A percentile compares a stretch with the other conserved stretches of the same genome.
Evolutionary conservation across 306 rosid genomes (phyloP).

Genomic region (Gillenia trifoliata): DNA sequence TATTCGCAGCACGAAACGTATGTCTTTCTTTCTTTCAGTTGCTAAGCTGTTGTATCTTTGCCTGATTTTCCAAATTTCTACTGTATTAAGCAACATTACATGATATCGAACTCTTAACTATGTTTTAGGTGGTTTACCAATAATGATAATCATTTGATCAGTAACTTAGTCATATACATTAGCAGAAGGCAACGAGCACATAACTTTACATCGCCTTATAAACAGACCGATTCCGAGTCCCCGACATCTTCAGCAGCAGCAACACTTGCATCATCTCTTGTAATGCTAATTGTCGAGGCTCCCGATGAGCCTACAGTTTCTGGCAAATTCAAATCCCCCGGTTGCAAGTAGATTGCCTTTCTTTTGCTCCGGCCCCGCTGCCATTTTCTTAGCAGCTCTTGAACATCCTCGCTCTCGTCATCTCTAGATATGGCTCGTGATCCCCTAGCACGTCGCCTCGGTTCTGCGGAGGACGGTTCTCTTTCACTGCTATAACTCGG

Average conservation of each 20-base stretch:
- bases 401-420: conserved; percentile 36
- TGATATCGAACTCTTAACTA: not conserved
- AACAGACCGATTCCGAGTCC: conserved; percentile 68
- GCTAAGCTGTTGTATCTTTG: not conserved
- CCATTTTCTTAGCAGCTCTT: conserved; percentile 64
- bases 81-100: not conserved
- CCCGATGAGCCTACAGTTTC: conserved; percentile 52
- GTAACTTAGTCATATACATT: not conserved
- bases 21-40: not conserved
- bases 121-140: not conserved
- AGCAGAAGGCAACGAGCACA: not conserved
- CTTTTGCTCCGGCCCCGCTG: conserved; percentile 50
- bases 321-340: not conserved
- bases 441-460: not conserved
- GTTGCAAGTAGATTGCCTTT: conserved; percentile 31
- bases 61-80: not conserved
- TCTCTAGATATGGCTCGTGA: conserved; percentile 24
- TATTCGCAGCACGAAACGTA: not conserved
- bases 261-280: conserved; percentile 44
- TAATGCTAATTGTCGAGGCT: conserved; percentile 37
- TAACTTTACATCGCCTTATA: not conserved
- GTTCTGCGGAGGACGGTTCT: no score
- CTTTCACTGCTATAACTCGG: no score
- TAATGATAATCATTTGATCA: not conserved
- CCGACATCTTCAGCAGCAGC: conserved; percentile 41